Conservation (phyloP, 257 asterid genomes). For the Solanum neorickii region DNA sequence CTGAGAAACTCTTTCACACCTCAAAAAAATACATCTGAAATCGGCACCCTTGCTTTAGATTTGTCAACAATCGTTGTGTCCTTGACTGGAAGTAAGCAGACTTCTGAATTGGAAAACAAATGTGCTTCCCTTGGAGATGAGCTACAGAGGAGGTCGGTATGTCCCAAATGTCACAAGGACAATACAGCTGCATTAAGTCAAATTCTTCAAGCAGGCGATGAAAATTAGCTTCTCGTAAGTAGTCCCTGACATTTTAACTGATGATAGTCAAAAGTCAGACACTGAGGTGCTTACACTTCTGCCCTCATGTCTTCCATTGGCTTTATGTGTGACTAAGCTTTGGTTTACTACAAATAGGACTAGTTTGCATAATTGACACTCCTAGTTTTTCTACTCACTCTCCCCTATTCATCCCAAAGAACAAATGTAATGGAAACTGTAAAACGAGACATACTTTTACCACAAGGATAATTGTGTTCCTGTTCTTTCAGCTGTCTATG, state of each 20-base stretch:
- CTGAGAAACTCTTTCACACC: not conserved
- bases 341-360: not conserved
- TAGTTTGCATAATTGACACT: not conserved
- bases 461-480: not conserved
- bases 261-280: not conserved
- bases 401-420: not conserved
- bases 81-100: slow-evolving; percentile 68
- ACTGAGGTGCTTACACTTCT: not conserved
- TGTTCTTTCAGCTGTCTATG: not conserved
- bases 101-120: slow-evolving; percentile 41
- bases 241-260: not conserved
- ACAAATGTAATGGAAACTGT: not conserved
- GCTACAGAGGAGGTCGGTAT: slow-evolving; percentile 53
- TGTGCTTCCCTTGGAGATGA: slow-evolving; percentile 56
- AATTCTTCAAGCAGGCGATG: slow-evolving; percentile 27
- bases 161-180: slow-evolving; percentile 62
- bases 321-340: not conserved
- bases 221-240: slow-evolving; percentile 26
- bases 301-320: not conserved
- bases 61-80: slow-evolving; percentile 11
- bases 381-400: not conserved
- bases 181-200: slow-evolving; percentile 47
- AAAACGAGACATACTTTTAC: not conserved
- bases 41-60: slow-evolving; percentile 1
- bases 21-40: not conserved